Evolutionary conservation across 208 protist genomes (phyloP).

Genomic region (Entamoeba dispar): DNA sequence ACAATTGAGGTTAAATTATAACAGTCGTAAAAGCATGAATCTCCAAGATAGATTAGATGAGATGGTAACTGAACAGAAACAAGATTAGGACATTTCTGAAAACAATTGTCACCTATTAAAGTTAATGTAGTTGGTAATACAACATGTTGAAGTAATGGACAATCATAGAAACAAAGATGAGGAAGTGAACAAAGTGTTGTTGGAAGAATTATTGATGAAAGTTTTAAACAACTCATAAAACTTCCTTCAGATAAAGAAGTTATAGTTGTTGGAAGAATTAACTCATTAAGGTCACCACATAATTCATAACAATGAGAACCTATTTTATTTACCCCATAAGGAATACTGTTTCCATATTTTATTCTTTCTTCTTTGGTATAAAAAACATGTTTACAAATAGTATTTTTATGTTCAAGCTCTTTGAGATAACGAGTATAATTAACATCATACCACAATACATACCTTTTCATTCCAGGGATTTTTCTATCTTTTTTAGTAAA

Average conservation of each 20-base stretch:
- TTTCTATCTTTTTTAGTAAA: neutral
- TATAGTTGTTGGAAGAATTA: no score
- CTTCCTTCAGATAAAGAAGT: no score
- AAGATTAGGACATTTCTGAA: neutral
- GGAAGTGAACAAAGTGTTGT: no score
- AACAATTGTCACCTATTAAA: no score
- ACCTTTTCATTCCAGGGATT: neutral
- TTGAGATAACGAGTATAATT: neutral
- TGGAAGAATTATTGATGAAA: neutral
- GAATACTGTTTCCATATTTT: neutral
- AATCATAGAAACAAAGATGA: neutral
- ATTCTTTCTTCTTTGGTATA: neutral
- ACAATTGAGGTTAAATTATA: neutral
- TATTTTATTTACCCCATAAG: neutral
- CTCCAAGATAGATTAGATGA: neutral
- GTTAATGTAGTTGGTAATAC: neutral
- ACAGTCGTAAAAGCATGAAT: no score
- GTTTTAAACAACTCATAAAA: neutral
- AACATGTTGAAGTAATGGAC: neutral
- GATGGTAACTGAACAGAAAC: neutral
- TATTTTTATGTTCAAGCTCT: neutral
- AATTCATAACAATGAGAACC: no score
- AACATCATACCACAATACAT: neutral
- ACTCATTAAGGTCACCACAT: no score
- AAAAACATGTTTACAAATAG: neutral